These are phyloP conservation scores for Helichrysum umbraculigerum DNA, from an alignment of 129 eudicot species.

Conservation along the genomic window DNA sequence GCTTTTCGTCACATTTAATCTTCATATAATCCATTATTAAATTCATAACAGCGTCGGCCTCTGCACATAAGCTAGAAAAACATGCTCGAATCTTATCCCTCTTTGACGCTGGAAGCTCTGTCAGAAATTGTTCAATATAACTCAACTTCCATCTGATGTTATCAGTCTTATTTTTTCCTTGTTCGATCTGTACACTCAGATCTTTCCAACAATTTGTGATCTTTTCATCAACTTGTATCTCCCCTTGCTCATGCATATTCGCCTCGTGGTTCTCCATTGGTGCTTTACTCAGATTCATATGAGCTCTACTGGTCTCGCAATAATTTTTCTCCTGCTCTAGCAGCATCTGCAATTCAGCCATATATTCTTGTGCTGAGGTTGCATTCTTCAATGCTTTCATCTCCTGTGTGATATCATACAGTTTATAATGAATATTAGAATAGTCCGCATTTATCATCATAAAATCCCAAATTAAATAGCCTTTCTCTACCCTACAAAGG, in stretches of 20 bases:
- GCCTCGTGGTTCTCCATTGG: background rate
- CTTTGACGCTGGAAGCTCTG: background rate
- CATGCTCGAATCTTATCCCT: background rate
- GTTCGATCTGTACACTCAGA: background rate
- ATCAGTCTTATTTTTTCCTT: background rate
- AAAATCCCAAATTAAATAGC: no score
- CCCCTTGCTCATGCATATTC: background rate
- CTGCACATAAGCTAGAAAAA: conserved; percentile 4
- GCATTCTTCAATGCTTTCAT: background rate
- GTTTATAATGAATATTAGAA: background rate
- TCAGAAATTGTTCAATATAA: background rate
- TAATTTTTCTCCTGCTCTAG: background rate
- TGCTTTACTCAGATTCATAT: background rate
- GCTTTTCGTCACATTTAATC: background rate
- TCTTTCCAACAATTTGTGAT: background rate
- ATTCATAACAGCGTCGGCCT: background rate
- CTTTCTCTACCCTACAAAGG: no score
- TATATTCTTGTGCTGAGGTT: background rate
- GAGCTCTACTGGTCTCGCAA: background rate
- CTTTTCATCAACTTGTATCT: background rate
- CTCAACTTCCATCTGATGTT: background rate
- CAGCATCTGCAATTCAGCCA: background rate
- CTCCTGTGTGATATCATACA: background rate
- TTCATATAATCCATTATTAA: background rate
- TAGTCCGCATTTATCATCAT: background rate